These are phyloP conservation scores for Diplodia scrobiculata DNA, from an alignment of 2,329 filamentous ascomycete species.

Conservation along the genomic window DNA sequence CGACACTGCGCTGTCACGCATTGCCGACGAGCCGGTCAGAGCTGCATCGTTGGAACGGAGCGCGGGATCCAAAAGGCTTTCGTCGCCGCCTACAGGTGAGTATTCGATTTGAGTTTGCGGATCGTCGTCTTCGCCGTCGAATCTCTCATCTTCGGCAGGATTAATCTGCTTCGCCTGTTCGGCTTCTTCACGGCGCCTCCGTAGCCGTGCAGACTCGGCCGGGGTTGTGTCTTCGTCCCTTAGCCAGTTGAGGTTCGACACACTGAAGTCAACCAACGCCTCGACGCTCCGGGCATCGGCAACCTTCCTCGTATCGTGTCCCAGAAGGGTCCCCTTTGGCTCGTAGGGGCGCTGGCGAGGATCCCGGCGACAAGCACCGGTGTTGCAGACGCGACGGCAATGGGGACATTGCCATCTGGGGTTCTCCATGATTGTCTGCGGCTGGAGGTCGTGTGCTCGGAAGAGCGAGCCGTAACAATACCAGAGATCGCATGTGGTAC, in stretches of 20 bases:
- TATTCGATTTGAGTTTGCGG: slow-evolving; percentile 20
- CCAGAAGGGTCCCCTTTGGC: slow-evolving; percentile 82
- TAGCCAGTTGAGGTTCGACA: slow-evolving; percentile 86
- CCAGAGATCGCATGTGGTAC: slow-evolving; percentile 70
- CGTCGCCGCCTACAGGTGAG: slow-evolving; percentile 8
- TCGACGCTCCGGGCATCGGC: slow-evolving; percentile 91
- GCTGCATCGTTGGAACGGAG: slow-evolving; percentile 3
- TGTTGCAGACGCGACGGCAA: slow-evolving; percentile 84
- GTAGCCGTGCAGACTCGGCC: slow-evolving; percentile 51
- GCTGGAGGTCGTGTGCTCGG: slow-evolving; percentile 87
- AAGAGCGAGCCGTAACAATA: slow-evolving; percentile 96
- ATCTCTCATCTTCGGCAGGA: slow-evolving; percentile 50
- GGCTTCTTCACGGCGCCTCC: slow-evolving; percentile 57
- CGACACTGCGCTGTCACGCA: slow-evolving; percentile 35
- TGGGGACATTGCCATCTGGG: slow-evolving; percentile 86
- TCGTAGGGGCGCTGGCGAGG: slow-evolving; percentile 74
- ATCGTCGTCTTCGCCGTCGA: slow-evolving; percentile 46
- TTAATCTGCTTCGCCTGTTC: slow-evolving; percentile 54
- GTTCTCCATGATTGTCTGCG: slow-evolving; percentile 77
- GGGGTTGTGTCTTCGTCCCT: slow-evolving; percentile 54
- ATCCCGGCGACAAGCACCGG: slow-evolving; percentile 71
- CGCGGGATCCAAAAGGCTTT: slow-evolving; percentile 25
- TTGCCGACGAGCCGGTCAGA: slow-evolving; percentile 30
- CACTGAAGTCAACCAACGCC: slow-evolving; percentile 83
- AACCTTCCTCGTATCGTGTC: slow-evolving; percentile 86